Evolutionary conservation across 768 basidiomycete genomes (phyloP).

Genomic region (Steccherinum ochraceum): DNA sequence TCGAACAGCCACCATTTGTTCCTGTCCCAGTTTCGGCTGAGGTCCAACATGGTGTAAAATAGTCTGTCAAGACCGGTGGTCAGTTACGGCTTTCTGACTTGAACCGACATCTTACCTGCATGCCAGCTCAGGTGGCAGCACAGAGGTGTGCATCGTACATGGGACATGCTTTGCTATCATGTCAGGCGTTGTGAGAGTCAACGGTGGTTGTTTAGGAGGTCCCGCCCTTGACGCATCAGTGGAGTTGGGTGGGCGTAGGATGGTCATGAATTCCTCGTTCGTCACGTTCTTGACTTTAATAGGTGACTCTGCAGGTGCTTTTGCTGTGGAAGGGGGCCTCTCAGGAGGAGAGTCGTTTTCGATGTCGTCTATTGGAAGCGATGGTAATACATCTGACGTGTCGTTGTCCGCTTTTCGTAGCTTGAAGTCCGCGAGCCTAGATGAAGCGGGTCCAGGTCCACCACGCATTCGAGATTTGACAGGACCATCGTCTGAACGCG

Average conservation of each 20-base stretch:
- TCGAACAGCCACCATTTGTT: slow-evolving; percentile 88
- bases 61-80: slow-evolving; percentile 27
- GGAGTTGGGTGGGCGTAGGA: slow-evolving; percentile 46
- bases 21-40: slow-evolving; percentile 55
- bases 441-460: no score
- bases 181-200: slow-evolving; percentile 54
- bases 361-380: not conserved
- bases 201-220: slow-evolving; percentile 43
- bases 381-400: not conserved
- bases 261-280: slow-evolving; percentile 42
- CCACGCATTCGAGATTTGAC: no score
- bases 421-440: not conserved
- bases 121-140: slow-evolving; percentile 72
- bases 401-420: not conserved
- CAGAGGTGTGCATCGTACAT: slow-evolving; percentile 63
- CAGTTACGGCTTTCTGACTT: not conserved
- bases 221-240: slow-evolving; percentile 25
- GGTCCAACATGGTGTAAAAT: slow-evolving; percentile 66
- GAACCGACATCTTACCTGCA: slow-evolving; percentile 26
- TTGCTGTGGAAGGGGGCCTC: not conserved
- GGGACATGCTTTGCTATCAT: slow-evolving; percentile 67
- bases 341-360: not conserved
- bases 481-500: not conserved
- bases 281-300: slow-evolving; percentile 24
- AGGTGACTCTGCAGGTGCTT: slow-evolving; percentile 6